These are phyloP conservation scores for Trichoderma sp. DNA, from an alignment of 2,329 filamentous ascomycete genomes.

Conservation along the genomic window DNA sequence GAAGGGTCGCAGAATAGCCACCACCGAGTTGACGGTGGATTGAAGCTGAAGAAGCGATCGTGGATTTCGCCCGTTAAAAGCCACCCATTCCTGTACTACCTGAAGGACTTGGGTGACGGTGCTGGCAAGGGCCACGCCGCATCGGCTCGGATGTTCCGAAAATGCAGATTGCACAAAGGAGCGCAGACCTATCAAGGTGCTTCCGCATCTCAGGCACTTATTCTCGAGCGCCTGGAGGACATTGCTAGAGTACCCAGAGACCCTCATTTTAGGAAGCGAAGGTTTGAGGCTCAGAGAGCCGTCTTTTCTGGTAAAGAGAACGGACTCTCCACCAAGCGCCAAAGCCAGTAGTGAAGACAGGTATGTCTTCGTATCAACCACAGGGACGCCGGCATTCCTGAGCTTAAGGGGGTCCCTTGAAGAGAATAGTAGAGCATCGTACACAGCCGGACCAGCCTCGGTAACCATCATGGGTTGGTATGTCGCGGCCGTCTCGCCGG, in stretches of 20 bases:
- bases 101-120: slow-evolving; percentile 48
- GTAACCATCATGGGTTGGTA: slow-evolving; percentile 57
- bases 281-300: slow-evolving; percentile 52
- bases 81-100: slow-evolving; percentile 49
- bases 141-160: slow-evolving; percentile 41
- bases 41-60: slow-evolving; percentile 54
- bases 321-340: slow-evolving; percentile 66
- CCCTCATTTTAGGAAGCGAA: slow-evolving; percentile 44
- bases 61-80: slow-evolving; percentile 39
- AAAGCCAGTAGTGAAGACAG: slow-evolving; percentile 60
- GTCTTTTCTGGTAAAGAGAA: slow-evolving; percentile 63
- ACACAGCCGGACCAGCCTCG: slow-evolving; percentile 63
- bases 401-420: slow-evolving; percentile 40
- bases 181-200: slow-evolving; percentile 44
- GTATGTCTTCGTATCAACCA: slow-evolving; percentile 50
- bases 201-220: slow-evolving; percentile 47
- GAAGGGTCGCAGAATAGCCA: slow-evolving; percentile 50
- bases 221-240: slow-evolving; percentile 46
- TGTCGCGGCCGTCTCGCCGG: slow-evolving; percentile 31
- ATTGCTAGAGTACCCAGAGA: slow-evolving; percentile 55
- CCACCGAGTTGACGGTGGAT: slow-evolving; percentile 45
- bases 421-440: slow-evolving; percentile 59
- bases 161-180: slow-evolving; percentile 48
- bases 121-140: slow-evolving; percentile 51
- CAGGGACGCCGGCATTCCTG: slow-evolving; percentile 37